Evolutionary conservation across 2,329 filamentous ascomycete species (phyloP).

Genomic region (Stemphylium lycopersici): DNA sequence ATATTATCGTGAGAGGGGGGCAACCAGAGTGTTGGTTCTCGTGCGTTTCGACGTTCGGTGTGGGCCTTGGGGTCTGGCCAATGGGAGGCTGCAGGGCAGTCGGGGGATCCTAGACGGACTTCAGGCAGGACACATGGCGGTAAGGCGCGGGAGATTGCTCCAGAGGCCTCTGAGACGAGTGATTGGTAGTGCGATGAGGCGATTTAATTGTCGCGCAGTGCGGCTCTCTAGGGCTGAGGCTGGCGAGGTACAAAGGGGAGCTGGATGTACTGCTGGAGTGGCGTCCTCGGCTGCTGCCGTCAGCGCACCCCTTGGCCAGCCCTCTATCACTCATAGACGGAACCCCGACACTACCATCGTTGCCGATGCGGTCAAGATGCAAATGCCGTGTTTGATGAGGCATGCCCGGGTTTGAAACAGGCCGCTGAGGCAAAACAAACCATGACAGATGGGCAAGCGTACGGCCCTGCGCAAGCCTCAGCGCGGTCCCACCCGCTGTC

Average conservation of each 20-base stretch:
- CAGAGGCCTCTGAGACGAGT: slow-evolving; percentile 6
- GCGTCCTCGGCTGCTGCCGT: no score
- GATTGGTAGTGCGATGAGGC: slow-evolving; percentile 7
- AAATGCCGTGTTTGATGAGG: background rate
- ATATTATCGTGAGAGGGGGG: slow-evolving; percentile 14
- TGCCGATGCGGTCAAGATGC: background rate
- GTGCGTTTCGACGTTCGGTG: slow-evolving; percentile 21
- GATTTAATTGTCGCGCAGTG: slow-evolving; percentile 6
- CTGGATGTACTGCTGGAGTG: background rate
- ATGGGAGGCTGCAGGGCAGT: slow-evolving; percentile 13
- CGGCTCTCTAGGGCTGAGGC: slow-evolving; percentile 1
- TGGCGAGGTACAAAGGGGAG: background rate
- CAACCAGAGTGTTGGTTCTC: slow-evolving; percentile 19
- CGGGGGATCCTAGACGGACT: slow-evolving; percentile 17
- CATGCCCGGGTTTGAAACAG: slow-evolving; percentile 16
- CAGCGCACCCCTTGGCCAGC: no score
- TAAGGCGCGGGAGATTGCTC: slow-evolving; percentile 24
- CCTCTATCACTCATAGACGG: no score
- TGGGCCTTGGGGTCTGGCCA: slow-evolving; percentile 16
- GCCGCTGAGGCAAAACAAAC: slow-evolving; percentile 21
- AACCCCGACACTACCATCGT: no score
- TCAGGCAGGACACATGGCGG: slow-evolving; percentile 22
- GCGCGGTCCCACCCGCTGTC: slow-evolving; percentile 20
- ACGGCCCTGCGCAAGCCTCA: slow-evolving; percentile 4
- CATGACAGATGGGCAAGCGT: background rate